Percentiles rank a stretch among this genome's conserved stretches.
phyloP scores from a whole-genome alignment of 495 filamentous ascomycete genomes.

The Bryoglossum gracile region DNA sequence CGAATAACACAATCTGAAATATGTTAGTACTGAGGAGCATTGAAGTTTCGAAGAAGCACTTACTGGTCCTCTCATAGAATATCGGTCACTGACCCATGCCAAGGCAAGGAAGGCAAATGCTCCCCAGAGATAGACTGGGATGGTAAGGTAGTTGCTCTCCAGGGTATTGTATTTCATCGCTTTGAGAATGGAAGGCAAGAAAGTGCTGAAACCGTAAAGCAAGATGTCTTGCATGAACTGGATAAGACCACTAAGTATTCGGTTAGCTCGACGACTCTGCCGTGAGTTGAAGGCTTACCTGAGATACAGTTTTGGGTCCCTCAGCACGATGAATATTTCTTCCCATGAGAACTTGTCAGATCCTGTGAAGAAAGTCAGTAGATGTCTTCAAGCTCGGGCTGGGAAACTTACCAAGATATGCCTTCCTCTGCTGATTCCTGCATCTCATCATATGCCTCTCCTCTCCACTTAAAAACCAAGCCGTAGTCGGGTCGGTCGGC shows the following conservation, averaged over 20 bases:
- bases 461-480: constrained; percentile 42
- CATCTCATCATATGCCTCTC: constrained; percentile 43
- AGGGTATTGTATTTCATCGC: constrained; percentile 44
- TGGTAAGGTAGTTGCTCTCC: constrained; percentile 35
- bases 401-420: constrained; percentile 6
- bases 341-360: constrained; percentile 45
- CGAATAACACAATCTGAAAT: constrained; percentile 32
- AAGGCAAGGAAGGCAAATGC: constrained; percentile 38
- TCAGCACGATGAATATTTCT: constrained; percentile 39
- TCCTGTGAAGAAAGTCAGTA: constrained; percentile 31
- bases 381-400: background rate
- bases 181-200: constrained; percentile 49
- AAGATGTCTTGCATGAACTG: constrained; percentile 50
- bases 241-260: constrained; percentile 31
- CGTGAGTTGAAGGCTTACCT: constrained; percentile 1
- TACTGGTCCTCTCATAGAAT: background rate
- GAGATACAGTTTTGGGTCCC: constrained; percentile 29
- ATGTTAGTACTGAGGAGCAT: constrained; percentile 8
- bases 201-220: constrained; percentile 53
- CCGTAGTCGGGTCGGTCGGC: constrained; percentile 42
- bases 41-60: background rate
- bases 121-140: constrained; percentile 33
- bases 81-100: constrained; percentile 33
- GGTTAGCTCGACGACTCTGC: background rate
- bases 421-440: constrained; percentile 7